Evolutionary conservation across 202 grass and related monocot species (phyloP).

Genomic region (Saccharum hybrid): DNA sequence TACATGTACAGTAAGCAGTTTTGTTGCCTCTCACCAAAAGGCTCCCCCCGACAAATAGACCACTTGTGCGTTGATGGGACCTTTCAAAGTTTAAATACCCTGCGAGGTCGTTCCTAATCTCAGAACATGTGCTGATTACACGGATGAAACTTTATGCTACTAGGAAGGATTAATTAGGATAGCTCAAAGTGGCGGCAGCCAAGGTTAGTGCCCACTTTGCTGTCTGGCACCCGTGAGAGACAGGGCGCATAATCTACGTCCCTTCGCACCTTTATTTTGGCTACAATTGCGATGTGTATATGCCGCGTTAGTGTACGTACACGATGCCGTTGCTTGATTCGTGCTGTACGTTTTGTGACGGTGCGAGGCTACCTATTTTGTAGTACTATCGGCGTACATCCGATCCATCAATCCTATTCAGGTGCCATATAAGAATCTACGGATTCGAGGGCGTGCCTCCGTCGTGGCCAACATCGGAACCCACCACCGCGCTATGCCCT

Average conservation of each 20-base stretch:
- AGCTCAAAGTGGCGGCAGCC: neutral
- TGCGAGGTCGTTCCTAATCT: conserved; percentile 2
- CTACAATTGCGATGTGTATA: neutral
- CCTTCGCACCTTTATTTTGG: neutral
- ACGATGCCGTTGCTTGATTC: conserved; percentile 22
- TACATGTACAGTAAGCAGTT: conserved; percentile 36
- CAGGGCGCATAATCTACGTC: conserved; percentile 47
- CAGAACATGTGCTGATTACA: conserved; percentile 38
- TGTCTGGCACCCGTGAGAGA: conserved; percentile 39
- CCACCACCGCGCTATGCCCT: conserved; percentile 23
- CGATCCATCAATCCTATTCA: conserved; percentile 7
- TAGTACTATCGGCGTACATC: neutral
- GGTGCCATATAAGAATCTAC: conserved; percentile 25
- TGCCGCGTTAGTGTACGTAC: neutral
- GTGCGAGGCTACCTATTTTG: neutral
- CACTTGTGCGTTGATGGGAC: neutral
- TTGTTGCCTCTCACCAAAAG: conserved; percentile 25
- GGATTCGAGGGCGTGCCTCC: conserved; percentile 46
- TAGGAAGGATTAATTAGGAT: conserved; percentile 11
- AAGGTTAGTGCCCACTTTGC: conserved; percentile 30
- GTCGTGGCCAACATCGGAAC: conserved; percentile 50
- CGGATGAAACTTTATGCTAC: neutral
- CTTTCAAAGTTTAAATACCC: neutral
- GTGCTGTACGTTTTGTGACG: neutral
- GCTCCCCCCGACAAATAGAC: conserved; percentile 27